Evolutionary conservation across 164 flowering plant genomes (phyloP), one percentile per base, ranked within the genome.

Genomic region (Magnolia changhungtana): DNA sequence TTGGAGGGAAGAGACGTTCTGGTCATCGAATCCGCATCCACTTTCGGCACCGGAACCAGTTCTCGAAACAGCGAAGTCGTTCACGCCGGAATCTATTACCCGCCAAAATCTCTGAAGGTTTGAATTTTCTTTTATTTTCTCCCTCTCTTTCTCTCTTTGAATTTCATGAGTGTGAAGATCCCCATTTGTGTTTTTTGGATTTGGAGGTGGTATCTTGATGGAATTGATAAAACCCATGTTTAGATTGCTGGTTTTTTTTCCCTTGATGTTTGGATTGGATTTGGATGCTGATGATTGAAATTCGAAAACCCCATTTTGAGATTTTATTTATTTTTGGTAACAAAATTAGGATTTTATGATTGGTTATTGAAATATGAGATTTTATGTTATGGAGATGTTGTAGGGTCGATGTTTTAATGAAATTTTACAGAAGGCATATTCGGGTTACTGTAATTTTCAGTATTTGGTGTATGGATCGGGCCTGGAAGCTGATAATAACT

Each of bases 21-120:
- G 84, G 92, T 92, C 37, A 63, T 93, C 13, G 99, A 93, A 49
- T 88, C 96, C 11, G 92, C 89, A 71, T 74, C 98, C 9, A 92
- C 92, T 29, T 90, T 95, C 77, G 98, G 95, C 52, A 89, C 95
- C 3, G 95, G 79, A 61, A 90, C 90, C 66, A 92, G 95, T 68
- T 92, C 98, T 20, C 91, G 98, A 72, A 95, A 87, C 85, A 91
- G 98, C 75, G 90, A 92, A 74, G 97, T 92, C 85, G 85, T 95
- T 72, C 97, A 95, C 71, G 95, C 97, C 31, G 99, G 98, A 37
- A 90, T 95, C 77, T 92, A 93, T 75, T 89, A 91, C 76, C 97
- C 94, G 69, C 86, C 79, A 63, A 78, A 81, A 55, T 93, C 94
- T 71, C 87, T 89, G 84, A 92, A 91, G 96, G 96, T 90, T 21